Evolutionary conservation across 495 filamentous ascomycete species (phyloP).

Genomic region (Talaromyces borbonicus): DNA sequence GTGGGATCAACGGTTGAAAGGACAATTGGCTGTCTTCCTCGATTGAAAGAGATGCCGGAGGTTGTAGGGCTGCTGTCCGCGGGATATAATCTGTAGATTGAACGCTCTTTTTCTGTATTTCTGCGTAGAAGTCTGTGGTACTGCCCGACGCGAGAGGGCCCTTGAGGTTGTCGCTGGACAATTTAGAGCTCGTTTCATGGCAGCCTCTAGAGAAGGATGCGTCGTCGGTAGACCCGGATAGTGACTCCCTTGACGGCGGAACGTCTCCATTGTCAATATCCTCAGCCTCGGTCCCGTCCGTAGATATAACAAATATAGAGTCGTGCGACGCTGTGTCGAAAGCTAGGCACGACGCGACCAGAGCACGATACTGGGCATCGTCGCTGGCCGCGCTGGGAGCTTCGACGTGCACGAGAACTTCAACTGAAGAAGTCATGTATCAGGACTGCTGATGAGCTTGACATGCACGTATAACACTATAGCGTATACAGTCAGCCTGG

Average conservation of each 20-base stretch:
- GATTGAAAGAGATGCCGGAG: not conserved
- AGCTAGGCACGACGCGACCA: conserved; percentile 50
- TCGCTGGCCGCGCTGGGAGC: conserved; percentile 51
- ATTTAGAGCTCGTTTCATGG: too few species aligned
- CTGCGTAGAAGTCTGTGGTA: too few species aligned
- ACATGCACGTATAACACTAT: too few species aligned
- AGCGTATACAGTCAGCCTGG: too few species aligned
- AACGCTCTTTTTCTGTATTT: not conserved
- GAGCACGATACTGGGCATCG: conserved; percentile 52
- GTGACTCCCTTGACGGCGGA: not conserved
- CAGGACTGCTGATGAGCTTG: too few species aligned
- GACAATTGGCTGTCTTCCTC: conserved; percentile 4
- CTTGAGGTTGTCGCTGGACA: too few species aligned
- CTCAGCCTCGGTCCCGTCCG: conserved; percentile 6
- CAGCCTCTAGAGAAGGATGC: too few species aligned
- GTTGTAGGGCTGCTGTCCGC: not conserved
- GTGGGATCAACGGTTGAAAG: conserved; percentile 6
- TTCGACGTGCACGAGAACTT: conserved; percentile 61
- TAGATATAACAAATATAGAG: conserved; percentile 5
- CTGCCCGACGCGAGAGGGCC: too few species aligned
- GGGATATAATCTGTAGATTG: not conserved
- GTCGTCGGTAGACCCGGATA: not conserved
- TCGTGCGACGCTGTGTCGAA: conserved; percentile 38
- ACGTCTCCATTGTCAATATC: not conserved
- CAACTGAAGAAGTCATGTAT: too few species aligned